phyloP scores from a whole-genome alignment of 768 basidiomycete species.

The Boletus sensibilis region DNA sequence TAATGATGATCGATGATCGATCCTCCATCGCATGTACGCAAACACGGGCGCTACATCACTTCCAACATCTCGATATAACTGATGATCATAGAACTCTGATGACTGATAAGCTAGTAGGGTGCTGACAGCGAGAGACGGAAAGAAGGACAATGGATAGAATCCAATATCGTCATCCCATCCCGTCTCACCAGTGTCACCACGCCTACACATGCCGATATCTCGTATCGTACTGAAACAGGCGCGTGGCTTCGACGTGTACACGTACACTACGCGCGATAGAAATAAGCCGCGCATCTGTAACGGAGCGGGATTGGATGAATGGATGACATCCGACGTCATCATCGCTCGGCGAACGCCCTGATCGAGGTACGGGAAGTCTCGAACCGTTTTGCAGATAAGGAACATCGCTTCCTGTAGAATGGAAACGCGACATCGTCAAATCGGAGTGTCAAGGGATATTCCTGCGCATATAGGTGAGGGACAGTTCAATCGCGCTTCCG shows the following conservation, averaged over 20 bases:
- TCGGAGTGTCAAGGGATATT: background rate
- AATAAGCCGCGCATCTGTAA: background rate
- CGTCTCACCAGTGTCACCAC: background rate
- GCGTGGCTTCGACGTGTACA: background rate
- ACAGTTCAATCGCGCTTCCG: background rate
- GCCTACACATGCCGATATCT: background rate
- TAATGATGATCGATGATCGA: too few species aligned
- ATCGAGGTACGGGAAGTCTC: background rate
- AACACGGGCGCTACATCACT: background rate
- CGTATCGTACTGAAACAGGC: background rate
- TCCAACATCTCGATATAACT: background rate
- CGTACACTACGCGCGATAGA: background rate
- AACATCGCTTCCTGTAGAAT: conserved; percentile 10
- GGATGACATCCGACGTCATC: background rate
- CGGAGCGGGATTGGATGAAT: background rate
- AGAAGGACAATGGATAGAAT: background rate
- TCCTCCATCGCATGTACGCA: background rate
- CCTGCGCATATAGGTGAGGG: background rate
- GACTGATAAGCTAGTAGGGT: background rate
- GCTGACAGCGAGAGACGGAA: background rate
- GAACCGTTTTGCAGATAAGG: background rate
- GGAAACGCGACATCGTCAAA: background rate
- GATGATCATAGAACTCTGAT: background rate
- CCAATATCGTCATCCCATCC: background rate
- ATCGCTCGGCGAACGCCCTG: background rate